Base-by-base conservation (phyloP, 805 yeast species). In the Metschnikowia bowlesiae region DNA sequence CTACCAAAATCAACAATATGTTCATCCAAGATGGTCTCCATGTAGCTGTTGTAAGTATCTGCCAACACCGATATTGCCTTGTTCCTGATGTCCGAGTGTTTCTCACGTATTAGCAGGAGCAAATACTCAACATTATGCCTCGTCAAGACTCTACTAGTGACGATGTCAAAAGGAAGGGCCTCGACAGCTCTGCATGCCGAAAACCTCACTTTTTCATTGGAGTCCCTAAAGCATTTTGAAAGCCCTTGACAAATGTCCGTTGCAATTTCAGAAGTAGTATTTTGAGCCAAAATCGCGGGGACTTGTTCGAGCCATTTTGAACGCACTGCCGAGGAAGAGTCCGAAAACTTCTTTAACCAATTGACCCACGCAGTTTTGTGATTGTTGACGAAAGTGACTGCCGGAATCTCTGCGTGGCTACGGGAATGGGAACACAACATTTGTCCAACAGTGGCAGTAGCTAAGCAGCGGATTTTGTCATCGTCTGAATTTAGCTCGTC, bases 281-380 rank as follows among this genome's bases (percentile, higher is more conserved):
- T 73, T 16, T 61, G 53, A 8, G 52, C 50, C 2, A 89, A 53
- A 7, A 85, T 74, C 0, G 60, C 64, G 0, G 84, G 74, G 0
- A 83, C 65, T 34, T 81, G 78, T 44, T 81, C 80, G 0, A 81
- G 81, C 96, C 97, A 90, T 48, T 77, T 74, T 4, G 75, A 65
- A 47, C 97, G 73, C 1, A 89, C 91, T 2, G 61, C 62, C 0
- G 86, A 72, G 2, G 85, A 80, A 7, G 81, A 70, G 63, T 90
- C 97, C 9, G 85, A 71, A 5, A 85, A 78, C 56, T 90, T 86
- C 54, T 84, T 84, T 48, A 87, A 64, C 96, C 96, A 90, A 30
- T 74, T 77, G 13, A 68, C 63, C 80, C 85, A 89, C 0, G 86
- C 79, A 11, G 80, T 80, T 36, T 74, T 75, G 57, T 84, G 88